A percentile compares a stretch with the other conserved stretches of the same genome.
These are phyloP conservation scores for Naumovozyma baii DNA, from an alignment of 805 yeast species.

Conservation along the genomic window DNA sequence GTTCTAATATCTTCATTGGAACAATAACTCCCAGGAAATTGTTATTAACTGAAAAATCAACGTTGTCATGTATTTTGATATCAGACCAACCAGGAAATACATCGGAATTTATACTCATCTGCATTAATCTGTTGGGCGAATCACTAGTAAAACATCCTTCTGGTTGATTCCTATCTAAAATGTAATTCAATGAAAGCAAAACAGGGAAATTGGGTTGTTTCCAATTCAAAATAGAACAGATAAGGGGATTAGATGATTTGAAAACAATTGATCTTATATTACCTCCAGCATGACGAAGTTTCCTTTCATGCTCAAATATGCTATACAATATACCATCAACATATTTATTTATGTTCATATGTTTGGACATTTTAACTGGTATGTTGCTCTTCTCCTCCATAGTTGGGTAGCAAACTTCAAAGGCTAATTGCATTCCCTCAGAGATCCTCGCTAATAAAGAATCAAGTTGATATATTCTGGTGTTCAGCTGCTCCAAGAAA, in stretches of 20 bases:
- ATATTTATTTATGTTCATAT: conserved; percentile 53
- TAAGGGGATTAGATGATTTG: conserved; percentile 75
- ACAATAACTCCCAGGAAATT: conserved; percentile 79
- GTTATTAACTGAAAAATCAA: conserved; percentile 68
- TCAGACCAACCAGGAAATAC: conserved; percentile 19
- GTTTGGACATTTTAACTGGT: conserved; percentile 35
- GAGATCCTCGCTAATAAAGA: conserved; percentile 49
- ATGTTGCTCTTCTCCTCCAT: conserved; percentile 34
- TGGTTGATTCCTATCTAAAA: conserved; percentile 23
- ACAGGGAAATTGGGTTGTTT: conserved; percentile 98
- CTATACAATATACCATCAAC: conserved; percentile 64
- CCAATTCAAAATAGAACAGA: conserved; percentile 95
- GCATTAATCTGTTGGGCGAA: conserved; percentile 24
- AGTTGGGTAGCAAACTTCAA: conserved; percentile 74
- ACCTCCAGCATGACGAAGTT: conserved; percentile 31
- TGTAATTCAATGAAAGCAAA: conserved; percentile 70
- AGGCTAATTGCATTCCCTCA: conserved; percentile 51
- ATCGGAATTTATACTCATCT: conserved; percentile 13
- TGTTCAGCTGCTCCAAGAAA: conserved; percentile 23
- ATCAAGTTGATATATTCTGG: conserved; percentile 49
- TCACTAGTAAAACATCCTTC: conserved; percentile 16
- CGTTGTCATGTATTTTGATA: conserved; percentile 72
- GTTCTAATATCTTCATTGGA: conserved; percentile 55
- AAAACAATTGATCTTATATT: conserved; percentile 61
- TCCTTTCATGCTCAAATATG: conserved; percentile 68